phyloP scores from a whole-genome alignment of 306 rosid genomes.

The Carpinus viminea region DNA sequence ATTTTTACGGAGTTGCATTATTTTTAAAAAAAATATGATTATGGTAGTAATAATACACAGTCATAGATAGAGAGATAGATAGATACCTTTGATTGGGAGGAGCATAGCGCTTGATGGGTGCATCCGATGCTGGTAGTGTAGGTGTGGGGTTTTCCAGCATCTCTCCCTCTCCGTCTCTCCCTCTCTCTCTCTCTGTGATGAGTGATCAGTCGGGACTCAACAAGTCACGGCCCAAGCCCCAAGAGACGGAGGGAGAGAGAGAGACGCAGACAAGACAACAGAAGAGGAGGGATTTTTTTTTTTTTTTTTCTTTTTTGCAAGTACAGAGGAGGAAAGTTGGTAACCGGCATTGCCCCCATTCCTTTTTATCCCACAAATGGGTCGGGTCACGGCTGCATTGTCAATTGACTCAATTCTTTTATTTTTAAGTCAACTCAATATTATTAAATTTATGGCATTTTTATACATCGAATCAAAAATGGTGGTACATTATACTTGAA shows the following conservation, averaged over 20 bases:
- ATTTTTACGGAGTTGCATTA: not conserved
- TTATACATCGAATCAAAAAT: too few species aligned
- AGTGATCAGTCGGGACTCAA: not conserved
- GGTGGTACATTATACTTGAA: too few species aligned
- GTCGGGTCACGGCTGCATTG: too few species aligned
- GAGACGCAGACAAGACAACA: not conserved
- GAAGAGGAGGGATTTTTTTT: not conserved
- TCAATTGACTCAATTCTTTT: too few species aligned
- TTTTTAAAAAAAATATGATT: not conserved
- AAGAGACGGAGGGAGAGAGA: not conserved
- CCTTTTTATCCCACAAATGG: too few species aligned
- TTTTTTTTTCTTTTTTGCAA: too few species aligned
- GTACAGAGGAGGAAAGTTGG: too few species aligned
- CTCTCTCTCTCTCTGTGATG: not conserved
- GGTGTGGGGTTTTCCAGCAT: conserved; percentile 55
- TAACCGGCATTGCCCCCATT: too few species aligned
- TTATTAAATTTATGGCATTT: too few species aligned
- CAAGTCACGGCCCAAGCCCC: not conserved
- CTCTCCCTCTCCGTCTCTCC: conserved; percentile 9
- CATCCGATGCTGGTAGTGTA: conserved; percentile 35
- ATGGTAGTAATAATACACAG: not conserved
- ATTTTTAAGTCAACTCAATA: too few species aligned
- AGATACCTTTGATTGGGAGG: conserved; percentile 69
- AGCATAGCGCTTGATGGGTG: conserved; percentile 62
- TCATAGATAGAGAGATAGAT: not conserved